phyloP scores from a whole-genome alignment of 2,329 filamentous ascomycete species.

The Aspergillus sp. region DNA sequence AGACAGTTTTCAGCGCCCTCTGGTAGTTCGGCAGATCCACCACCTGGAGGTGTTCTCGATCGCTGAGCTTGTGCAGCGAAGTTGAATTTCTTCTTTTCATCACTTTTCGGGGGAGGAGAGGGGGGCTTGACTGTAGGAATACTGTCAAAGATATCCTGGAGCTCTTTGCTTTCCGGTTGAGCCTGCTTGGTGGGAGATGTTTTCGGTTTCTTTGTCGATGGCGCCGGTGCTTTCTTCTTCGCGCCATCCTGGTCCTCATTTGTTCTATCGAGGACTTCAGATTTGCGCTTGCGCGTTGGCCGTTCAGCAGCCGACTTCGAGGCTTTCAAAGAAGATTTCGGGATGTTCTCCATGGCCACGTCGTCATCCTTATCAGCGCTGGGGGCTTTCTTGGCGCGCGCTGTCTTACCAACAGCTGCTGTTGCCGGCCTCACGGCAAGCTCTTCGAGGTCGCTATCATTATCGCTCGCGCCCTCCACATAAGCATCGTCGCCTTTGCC shows the following conservation, averaged over 20 bases:
- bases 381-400: slow-evolving; percentile 25
- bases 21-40: slow-evolving; percentile 65
- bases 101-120: slow-evolving; percentile 68
- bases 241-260: slow-evolving; percentile 53
- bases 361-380: slow-evolving; percentile 38
- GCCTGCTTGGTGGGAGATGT: slow-evolving; percentile 60
- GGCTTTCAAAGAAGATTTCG: slow-evolving; percentile 43
- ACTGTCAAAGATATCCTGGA: slow-evolving; percentile 79
- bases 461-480: slow-evolving; percentile 49
- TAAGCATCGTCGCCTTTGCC: slow-evolving; percentile 62
- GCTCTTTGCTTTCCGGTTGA: slow-evolving; percentile 59
- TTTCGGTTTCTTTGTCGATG: slow-evolving; percentile 44
- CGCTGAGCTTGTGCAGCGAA: slow-evolving; percentile 59
- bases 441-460: slow-evolving; percentile 60
- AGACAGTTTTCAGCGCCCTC: slow-evolving; percentile 83
- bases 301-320: slow-evolving; percentile 34
- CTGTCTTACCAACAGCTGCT: slow-evolving; percentile 40
- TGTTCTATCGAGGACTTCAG: slow-evolving; percentile 47
- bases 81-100: slow-evolving; percentile 67
- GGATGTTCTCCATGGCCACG: slow-evolving; percentile 48
- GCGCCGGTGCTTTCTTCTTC: slow-evolving; percentile 42
- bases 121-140: slow-evolving; percentile 79
- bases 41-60: slow-evolving; percentile 55
- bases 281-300: slow-evolving; percentile 50
- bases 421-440: slow-evolving; percentile 55